Evolutionary conservation across 2,329 filamentous ascomycete genomes (phyloP).

Genomic region (Cordyceps farinosa): DNA sequence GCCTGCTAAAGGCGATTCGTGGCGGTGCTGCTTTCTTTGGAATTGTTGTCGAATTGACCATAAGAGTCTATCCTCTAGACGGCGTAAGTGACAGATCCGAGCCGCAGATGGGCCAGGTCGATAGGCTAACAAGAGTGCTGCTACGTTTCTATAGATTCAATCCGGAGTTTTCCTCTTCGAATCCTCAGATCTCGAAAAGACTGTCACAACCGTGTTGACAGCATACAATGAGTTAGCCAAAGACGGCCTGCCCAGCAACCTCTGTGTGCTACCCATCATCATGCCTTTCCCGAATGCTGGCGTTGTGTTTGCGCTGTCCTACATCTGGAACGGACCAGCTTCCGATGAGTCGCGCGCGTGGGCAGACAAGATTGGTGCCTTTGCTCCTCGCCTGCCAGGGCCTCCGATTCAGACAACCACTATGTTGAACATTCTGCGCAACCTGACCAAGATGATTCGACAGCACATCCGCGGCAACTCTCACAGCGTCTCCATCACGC

Average conservation of each 20-base stretch:
- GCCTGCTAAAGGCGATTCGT: conserved; percentile 28
- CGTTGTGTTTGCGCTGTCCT: conserved; percentile 25
- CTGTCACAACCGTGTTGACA: conserved; percentile 26
- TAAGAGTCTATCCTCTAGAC: conserved; percentile 26
- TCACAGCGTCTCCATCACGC: conserved; percentile 24
- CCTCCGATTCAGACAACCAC: conserved; percentile 26
- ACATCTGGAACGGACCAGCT: conserved; percentile 34
- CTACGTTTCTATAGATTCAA: conserved; percentile 12
- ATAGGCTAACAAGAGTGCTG: too few relatives aligned
- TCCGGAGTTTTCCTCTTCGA: conserved; percentile 29
- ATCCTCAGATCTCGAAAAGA: conserved; percentile 27
- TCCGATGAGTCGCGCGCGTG: conserved; percentile 28
- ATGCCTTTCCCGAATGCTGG: conserved; percentile 31
- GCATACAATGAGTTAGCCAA: conserved; percentile 17
- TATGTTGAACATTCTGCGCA: conserved; percentile 21
- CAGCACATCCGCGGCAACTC: conserved; percentile 22
- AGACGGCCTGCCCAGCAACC: conserved; percentile 24
- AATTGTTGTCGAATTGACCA: conserved; percentile 25
- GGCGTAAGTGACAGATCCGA: background rate
- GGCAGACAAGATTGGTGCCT: conserved; percentile 27
- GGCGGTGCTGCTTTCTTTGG: conserved; percentile 29
- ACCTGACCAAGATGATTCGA: conserved; percentile 22
- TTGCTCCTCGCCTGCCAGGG: conserved; percentile 28
- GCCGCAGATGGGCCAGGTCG: too few relatives aligned
- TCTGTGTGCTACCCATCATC: conserved; percentile 28